Evolutionary conservation across 2,329 filamentous ascomycete species (phyloP).

Genomic region (Helminthosporium solani): DNA sequence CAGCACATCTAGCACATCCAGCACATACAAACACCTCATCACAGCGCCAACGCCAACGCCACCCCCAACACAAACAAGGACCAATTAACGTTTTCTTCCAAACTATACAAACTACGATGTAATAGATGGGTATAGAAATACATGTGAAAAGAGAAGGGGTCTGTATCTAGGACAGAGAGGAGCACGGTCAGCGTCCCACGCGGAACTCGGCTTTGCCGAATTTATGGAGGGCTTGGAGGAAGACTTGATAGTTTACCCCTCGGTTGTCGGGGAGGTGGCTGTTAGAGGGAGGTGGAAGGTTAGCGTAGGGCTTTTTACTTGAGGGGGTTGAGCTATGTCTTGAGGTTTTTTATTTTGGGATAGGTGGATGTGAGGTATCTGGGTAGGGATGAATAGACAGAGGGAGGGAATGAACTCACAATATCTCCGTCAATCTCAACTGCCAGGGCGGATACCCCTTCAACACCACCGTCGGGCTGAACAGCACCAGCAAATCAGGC

Average conservation of each 20-base stretch:
- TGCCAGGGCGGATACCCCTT: constrained; percentile 97
- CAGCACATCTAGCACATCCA: too few species aligned
- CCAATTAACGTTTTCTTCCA: too few species aligned
- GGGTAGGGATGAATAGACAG: neutral
- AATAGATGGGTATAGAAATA: too few species aligned
- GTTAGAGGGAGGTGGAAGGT: too few species aligned
- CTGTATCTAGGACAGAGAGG: too few species aligned
- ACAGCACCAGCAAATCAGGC: constrained; percentile 85
- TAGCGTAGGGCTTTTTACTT: too few species aligned
- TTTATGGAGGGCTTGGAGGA: constrained; percentile 78
- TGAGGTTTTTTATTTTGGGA: constrained; percentile 15
- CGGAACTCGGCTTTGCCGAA: constrained; percentile 88
- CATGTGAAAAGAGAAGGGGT: too few species aligned
- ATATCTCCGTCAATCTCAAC: constrained; percentile 91
- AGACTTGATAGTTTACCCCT: constrained; percentile 90
- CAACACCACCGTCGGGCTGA: constrained; percentile 78
- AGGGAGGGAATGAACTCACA: constrained; percentile 50
- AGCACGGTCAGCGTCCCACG: constrained; percentile 59
- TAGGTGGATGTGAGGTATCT: neutral
- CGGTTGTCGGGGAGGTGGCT: constrained; percentile 67
- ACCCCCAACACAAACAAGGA: too few species aligned
- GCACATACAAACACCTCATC: too few species aligned
- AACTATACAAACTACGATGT: too few species aligned
- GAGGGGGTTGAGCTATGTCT: too few species aligned
- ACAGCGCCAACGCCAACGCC: too few species aligned